Evolutionary conservation across 2,329 filamentous ascomycete genomes (phyloP).

Genomic region (Pseudocercospora fuligena): DNA sequence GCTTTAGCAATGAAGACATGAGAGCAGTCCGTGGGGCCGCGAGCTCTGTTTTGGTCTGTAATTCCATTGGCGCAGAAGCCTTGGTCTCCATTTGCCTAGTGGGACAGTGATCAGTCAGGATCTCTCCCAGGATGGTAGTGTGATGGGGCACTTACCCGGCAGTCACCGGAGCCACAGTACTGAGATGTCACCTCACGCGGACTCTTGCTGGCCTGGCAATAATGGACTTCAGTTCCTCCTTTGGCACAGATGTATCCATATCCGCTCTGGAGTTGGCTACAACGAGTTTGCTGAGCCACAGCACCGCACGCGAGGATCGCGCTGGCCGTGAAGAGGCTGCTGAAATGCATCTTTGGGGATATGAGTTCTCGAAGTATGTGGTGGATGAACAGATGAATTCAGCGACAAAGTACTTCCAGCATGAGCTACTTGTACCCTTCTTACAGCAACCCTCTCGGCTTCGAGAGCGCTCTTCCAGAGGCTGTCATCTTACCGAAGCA

Average conservation of each 20-base stretch:
- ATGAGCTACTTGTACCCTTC: neutral
- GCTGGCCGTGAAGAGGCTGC: constrained; percentile 6
- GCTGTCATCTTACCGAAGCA: too few relatives aligned
- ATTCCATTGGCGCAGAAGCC: constrained; percentile 14
- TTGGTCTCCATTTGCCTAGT: neutral
- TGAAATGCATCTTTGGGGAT: neutral
- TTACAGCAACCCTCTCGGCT: neutral
- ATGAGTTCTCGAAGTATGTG: too few relatives aligned
- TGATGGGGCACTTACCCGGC: neutral
- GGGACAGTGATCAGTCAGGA: neutral
- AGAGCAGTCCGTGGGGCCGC: constrained; percentile 17
- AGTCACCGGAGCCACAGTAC: constrained; percentile 16
- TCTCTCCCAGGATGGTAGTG: neutral
- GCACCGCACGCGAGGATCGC: constrained; percentile 6
- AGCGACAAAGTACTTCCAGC: neutral
- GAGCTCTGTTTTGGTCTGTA: constrained; percentile 2
- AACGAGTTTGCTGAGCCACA: constrained; percentile 11
- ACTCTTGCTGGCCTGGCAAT: constrained; percentile 13
- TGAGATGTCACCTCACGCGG: constrained; percentile 8
- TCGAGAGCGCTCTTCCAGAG: too few relatives aligned
- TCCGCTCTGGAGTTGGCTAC: constrained; percentile 11
- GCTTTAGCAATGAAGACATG: constrained; percentile 13
- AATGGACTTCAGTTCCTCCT: constrained; percentile 9
- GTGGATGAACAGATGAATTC: neutral
- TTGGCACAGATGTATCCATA: constrained; percentile 19